Base-by-base conservation (phyloP, 2,329 filamentous ascomycete genomes). In the Diaporthe amygdali region DNA sequence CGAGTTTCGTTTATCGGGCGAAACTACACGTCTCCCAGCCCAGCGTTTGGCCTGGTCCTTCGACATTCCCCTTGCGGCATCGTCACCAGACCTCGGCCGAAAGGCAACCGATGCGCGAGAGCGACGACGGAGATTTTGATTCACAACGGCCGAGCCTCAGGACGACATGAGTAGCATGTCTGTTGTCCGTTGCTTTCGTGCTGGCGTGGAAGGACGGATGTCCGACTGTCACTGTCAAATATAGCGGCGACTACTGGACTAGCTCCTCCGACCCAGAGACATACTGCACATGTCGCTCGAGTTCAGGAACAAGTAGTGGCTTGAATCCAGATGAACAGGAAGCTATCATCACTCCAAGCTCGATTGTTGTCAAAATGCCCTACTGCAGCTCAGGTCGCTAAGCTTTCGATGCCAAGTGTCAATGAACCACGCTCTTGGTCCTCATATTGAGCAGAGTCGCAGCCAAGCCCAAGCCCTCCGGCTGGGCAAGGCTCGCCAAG, bases 1-100 rank as follows among this genome's bases (percentile, higher is more conserved):
- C 44, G 20, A 15, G 67, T 69, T 69, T 69, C 67, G 67, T 63
- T 63, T 63, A 61, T 69, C 47, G 67, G 67, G 54, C 67, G 67
- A 69, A 69, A 69, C 67, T 27, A 47, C 32, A 22, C 12, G 17
- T 47, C 47, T 34, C 30, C 27, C 59, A 22, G 15, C 30, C 41
- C 41, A 47, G 59, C 20, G 59, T 63, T 63, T 63, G 59, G 59
- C 59, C 41, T 25, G 27, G 59, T 63, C 59, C 59, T 63, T 47
- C 41, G 20, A 37, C 27, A 63, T 63, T 37, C 59, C 59, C 41
- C 41, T 63, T 63, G 41, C 41, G 56, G 41, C 27, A 63, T 47
- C 39, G 56, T 46, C 56, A 47, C 17, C 39, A 63, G 39, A 22
- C 9, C 7, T 63, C 14, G n/a, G 27, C 44, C 20, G 41, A 44